Conservation (phyloP, 331 rosid species). For the Acacia concinna region DNA sequence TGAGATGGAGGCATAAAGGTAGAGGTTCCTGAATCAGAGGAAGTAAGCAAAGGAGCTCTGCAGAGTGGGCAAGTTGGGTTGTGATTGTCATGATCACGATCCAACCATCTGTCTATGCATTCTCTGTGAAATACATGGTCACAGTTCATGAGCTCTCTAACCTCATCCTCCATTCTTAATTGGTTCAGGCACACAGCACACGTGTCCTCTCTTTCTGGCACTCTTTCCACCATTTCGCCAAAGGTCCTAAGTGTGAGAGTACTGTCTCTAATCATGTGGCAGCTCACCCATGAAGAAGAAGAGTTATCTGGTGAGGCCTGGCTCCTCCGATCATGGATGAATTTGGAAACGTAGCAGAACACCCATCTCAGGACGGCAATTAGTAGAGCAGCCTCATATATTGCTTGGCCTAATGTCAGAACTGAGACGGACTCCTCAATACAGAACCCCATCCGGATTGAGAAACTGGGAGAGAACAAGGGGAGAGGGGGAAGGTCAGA, state of each 20-base stretch:
- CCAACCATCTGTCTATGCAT: slow-evolving; percentile 75
- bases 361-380: slow-evolving; percentile 68
- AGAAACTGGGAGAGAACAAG: neutral
- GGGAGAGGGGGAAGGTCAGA: slow-evolving; percentile 53
- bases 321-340: slow-evolving; percentile 31
- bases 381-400: slow-evolving; percentile 62
- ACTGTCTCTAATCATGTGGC: slow-evolving; percentile 40
- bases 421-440: slow-evolving; percentile 42
- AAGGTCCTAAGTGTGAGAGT: slow-evolving; percentile 46
- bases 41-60: slow-evolving; percentile 60
- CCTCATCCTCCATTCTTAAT: slow-evolving; percentile 50
- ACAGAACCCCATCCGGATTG: slow-evolving; percentile 46
- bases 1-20: slow-evolving; percentile 26
- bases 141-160: slow-evolving; percentile 71
- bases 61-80: slow-evolving; percentile 69
- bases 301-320: neutral
- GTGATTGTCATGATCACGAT: slow-evolving; percentile 48
- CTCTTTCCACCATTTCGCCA: slow-evolving; percentile 50
- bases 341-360: slow-evolving; percentile 42
- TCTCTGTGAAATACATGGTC: slow-evolving; percentile 75
- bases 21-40: slow-evolving; percentile 33
- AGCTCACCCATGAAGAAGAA: slow-evolving; percentile 24
- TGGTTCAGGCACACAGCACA: slow-evolving; percentile 75
- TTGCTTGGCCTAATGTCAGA: slow-evolving; percentile 45
- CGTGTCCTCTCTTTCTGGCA: slow-evolving; percentile 48